A percentile compares a stretch with the other conserved stretches of the same genome.
phyloP scores from a whole-genome alignment of 306 rosid species.

The Rubus idaeus region DNA sequence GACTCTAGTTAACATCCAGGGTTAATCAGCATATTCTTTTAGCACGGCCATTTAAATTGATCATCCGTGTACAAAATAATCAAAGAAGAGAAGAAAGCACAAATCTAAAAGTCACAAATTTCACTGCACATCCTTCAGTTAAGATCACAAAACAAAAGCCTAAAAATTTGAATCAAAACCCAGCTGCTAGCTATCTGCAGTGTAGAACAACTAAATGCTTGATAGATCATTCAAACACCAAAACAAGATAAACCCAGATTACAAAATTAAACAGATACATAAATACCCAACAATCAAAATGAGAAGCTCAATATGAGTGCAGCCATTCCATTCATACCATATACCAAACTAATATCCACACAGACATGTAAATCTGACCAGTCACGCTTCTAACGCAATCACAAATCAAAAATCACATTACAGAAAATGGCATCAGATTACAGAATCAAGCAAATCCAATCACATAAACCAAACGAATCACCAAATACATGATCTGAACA shows the following conservation, averaged over 20 bases:
- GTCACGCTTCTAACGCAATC: not conserved
- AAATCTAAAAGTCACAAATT: not conserved
- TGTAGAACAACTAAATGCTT: slow-evolving; percentile 8
- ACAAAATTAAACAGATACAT: not conserved
- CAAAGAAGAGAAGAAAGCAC: not conserved
- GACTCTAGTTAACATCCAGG: not conserved
- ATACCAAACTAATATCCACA: not conserved
- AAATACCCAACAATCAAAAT: slow-evolving; percentile 3
- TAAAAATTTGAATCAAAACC: not conserved
- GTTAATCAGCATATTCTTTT: not conserved
- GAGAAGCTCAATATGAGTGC: slow-evolving; percentile 15
- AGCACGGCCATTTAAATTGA: not conserved
- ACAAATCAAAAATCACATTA: not conserved
- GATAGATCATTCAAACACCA: slow-evolving; percentile 19
- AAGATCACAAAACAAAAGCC: slow-evolving; percentile 19
- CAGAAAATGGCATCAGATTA: not conserved
- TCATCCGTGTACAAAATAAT: not conserved
- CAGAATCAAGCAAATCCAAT: slow-evolving; percentile 2
- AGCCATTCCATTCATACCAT: not conserved
- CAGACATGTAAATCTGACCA: not conserved
- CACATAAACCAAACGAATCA: not conserved
- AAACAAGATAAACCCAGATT: not conserved
- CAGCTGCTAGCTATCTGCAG: not conserved
- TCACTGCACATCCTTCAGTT: slow-evolving; percentile 26
- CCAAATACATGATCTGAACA: slow-evolving; percentile 7